These are phyloP conservation scores for Porcisia hertigi DNA, from an alignment of 208 protist species.

Conservation along the genomic window DNA sequence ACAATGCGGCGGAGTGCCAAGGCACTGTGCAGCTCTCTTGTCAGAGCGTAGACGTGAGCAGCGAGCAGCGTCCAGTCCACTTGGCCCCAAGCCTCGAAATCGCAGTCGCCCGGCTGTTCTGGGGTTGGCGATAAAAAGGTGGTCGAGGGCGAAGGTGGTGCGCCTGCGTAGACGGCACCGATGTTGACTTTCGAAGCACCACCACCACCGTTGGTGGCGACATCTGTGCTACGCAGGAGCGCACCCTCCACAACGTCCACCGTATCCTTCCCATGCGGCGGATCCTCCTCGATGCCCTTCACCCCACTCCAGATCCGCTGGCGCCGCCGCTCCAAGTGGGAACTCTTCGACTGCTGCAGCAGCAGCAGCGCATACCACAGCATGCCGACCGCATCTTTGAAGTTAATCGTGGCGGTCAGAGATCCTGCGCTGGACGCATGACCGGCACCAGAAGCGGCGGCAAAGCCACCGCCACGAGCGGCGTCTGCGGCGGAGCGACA, in stretches of 20 bases:
- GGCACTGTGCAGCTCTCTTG: constrained; percentile 19
- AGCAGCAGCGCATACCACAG: constrained; percentile 16
- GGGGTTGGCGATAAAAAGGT: neutral
- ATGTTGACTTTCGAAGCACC: neutral
- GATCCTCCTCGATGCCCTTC: neutral
- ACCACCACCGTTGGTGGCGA: neutral
- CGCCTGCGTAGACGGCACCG: neutral
- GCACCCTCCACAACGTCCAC: neutral
- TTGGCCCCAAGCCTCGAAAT: constrained; percentile 5
- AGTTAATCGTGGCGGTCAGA: neutral
- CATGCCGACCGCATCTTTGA: constrained; percentile 7
- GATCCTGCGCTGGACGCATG: neutral
- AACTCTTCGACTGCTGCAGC: too few species aligned
- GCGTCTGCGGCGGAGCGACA: neutral
- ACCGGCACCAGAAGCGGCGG: neutral
- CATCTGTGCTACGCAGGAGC: neutral
- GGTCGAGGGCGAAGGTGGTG: neutral
- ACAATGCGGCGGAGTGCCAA: constrained; percentile 12
- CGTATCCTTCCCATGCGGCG: neutral
- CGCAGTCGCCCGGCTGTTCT: neutral
- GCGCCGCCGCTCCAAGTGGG: neutral
- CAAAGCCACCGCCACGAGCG: neutral
- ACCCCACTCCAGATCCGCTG: neutral
- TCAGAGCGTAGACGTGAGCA: constrained; percentile 29
- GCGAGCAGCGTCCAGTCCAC: constrained; percentile 32